A percentile compares a stretch with the other conserved stretches of the same genome.
phyloP scores from a whole-genome alignment of 176 grass and related monocot genomes.

The Oryza nivara region DNA sequence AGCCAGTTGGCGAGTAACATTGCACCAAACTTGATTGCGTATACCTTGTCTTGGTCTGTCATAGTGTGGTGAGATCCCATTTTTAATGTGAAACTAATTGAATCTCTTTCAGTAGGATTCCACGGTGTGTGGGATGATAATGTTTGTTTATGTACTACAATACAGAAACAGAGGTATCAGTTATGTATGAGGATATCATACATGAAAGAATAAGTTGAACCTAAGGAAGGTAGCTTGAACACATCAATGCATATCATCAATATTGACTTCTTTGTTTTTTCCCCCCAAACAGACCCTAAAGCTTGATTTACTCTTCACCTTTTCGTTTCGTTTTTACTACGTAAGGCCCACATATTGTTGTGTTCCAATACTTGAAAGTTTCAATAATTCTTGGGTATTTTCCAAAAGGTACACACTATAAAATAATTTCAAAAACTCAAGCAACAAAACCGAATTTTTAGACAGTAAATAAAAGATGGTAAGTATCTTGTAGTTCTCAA shows the following conservation, averaged over 20 bases:
- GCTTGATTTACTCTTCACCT: background rate
- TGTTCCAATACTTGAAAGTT: background rate
- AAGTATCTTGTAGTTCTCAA: background rate
- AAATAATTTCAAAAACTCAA: no score
- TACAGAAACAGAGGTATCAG: conserved; percentile 28
- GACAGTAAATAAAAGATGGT: background rate
- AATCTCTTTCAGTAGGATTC: conserved; percentile 24
- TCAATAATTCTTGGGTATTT: background rate
- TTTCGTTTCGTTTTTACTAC: background rate
- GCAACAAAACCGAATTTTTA: no score
- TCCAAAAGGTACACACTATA: no score
- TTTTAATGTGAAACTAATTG: conserved; percentile 31
- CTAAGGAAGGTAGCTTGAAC: conserved; percentile 12
- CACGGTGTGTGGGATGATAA: conserved; percentile 42
- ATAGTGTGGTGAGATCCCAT: conserved; percentile 34
- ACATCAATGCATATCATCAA: conserved; percentile 22
- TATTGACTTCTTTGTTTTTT: background rate
- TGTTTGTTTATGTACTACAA: conserved; percentile 6
- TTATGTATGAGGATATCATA: conserved; percentile 5
- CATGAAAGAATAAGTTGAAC: conserved; percentile 9
- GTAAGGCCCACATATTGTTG: background rate
- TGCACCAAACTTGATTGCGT: conserved; percentile 37
- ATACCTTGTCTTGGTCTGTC: conserved; percentile 30
- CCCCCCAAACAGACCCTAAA: background rate
- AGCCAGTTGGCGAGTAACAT: conserved; percentile 44